Evolutionary conservation across 441 rosid genomes (phyloP).

Genomic region (Bocquillonia castaneifolia): DNA sequence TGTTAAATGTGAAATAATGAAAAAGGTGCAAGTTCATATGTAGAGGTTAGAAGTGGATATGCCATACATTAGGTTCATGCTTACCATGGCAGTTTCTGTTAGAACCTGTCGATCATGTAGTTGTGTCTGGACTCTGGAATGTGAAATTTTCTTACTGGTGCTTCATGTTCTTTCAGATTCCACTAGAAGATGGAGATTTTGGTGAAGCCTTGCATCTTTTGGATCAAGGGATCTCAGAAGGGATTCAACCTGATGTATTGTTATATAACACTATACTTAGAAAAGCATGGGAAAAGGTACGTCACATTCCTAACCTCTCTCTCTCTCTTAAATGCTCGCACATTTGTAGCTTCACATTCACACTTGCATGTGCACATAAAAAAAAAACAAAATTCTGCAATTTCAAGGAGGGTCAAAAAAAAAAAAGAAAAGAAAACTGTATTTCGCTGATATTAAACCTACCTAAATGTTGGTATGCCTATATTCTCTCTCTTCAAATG

Average conservation of each 20-base stretch:
- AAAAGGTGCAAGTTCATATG: background rate
- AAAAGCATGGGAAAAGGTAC: conserved; percentile 52
- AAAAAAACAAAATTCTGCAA: background rate
- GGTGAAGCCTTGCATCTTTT: conserved; percentile 53
- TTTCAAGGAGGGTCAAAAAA: background rate
- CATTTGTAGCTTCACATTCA: background rate
- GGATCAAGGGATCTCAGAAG: conserved; percentile 49
- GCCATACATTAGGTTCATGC: background rate
- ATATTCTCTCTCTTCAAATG: background rate
- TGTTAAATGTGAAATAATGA: background rate
- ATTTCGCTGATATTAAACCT: background rate
- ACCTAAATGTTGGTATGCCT: background rate
- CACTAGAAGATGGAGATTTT: conserved; percentile 42
- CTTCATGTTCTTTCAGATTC: conserved; percentile 39
- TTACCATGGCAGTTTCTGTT: background rate
- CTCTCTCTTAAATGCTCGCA: too few relatives aligned
- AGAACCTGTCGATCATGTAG: background rate
- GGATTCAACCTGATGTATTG: conserved; percentile 41
- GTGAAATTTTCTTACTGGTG: conserved; percentile 14
- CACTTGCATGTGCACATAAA: background rate
- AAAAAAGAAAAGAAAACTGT: too few relatives aligned
- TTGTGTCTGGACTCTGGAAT: conserved; percentile 15
- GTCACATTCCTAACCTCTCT: background rate
- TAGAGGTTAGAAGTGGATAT: background rate
- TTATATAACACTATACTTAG: conserved; percentile 57